Evolutionary conservation across 2,329 filamentous ascomycete species (phyloP).

Genomic region (Onygena corvina): DNA sequence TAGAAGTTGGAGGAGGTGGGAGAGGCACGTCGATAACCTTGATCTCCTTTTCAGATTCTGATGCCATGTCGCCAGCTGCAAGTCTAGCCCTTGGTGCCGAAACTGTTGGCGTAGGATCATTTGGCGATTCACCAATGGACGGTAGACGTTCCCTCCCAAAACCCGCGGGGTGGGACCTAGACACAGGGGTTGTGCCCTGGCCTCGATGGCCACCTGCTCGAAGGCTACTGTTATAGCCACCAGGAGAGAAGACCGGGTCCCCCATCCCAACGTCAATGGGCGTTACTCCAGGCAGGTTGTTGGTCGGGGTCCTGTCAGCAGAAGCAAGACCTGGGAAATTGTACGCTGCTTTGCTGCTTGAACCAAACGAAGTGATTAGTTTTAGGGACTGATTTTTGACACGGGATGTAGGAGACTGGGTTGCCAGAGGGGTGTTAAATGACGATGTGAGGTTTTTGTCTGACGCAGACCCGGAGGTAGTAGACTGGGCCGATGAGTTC

Average conservation of each 20-base stretch:
- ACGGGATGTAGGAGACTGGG: slow-evolving; percentile 42
- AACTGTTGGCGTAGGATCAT: slow-evolving; percentile 38
- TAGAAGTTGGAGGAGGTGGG: slow-evolving; percentile 21
- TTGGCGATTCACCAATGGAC: slow-evolving; percentile 61
- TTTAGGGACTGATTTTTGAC: slow-evolving; percentile 76
- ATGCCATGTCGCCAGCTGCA: slow-evolving; percentile 37
- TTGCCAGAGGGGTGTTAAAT: slow-evolving; percentile 49
- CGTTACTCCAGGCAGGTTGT: slow-evolving; percentile 60
- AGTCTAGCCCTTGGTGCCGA: slow-evolving; percentile 32
- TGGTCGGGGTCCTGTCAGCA: slow-evolving; percentile 59
- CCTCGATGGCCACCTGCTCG: slow-evolving; percentile 49
- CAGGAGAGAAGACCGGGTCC: slow-evolving; percentile 53
- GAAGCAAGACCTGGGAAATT: slow-evolving; percentile 48
- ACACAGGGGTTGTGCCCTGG: slow-evolving; percentile 58
- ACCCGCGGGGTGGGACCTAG: slow-evolving; percentile 49
- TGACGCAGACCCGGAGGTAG: slow-evolving; percentile 40
- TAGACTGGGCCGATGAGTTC: slow-evolving; percentile 63
- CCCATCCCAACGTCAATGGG: slow-evolving; percentile 66
- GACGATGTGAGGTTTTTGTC: slow-evolving; percentile 20
- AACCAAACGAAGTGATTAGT: slow-evolving; percentile 76
- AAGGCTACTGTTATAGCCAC: slow-evolving; percentile 46
- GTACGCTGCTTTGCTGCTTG: slow-evolving; percentile 39
- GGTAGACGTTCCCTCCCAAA: slow-evolving; percentile 56
- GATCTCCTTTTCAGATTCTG: slow-evolving; percentile 35
- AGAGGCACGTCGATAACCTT: slow-evolving; percentile 19